Evolutionary conservation across 352 stramenopile species (phyloP).

Genomic region (Pythium myriotylum): DNA sequence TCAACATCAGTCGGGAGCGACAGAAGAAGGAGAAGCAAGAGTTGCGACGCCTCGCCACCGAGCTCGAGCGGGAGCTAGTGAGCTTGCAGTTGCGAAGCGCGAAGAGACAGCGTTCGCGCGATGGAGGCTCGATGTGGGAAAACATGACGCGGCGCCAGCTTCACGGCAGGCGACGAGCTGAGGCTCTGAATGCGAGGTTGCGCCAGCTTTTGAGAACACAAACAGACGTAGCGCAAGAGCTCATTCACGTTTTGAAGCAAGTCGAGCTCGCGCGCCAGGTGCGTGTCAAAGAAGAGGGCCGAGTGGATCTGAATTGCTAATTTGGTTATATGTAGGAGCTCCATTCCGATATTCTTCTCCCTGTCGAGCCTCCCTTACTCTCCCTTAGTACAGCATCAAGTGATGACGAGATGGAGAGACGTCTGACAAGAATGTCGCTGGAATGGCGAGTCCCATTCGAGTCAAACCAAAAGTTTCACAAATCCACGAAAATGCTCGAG

Average conservation of each 20-base stretch:
- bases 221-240: background rate
- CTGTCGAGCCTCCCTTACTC: background rate
- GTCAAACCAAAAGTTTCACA: constrained; percentile 2
- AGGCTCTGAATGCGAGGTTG: background rate
- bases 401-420: background rate
- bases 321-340: too few relatives aligned
- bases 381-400: background rate
- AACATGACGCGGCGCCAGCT: constrained; percentile 10
- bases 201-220: constrained; percentile 5
- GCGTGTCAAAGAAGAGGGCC: too few relatives aligned
- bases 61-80: constrained; percentile 5
- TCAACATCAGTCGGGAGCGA: constrained; percentile 13
- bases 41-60: background rate
- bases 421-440: background rate
- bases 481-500: background rate
- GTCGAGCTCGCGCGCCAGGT: constrained; percentile 6
- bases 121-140: constrained; percentile 1
- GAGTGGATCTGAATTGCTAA: too few relatives aligned
- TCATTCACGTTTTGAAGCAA: constrained; percentile 3
- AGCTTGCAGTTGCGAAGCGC: background rate
- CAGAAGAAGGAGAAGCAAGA: constrained; percentile 7
- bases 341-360: background rate
- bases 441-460: constrained; percentile 11
- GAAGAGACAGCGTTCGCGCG: too few relatives aligned
- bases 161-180: constrained; percentile 3